A percentile compares a stretch with the other conserved stretches of the same genome.
These are phyloP conservation scores for Rhododendron griersonianum DNA, from an alignment of 148 eudicot species.

Conservation along the genomic window DNA sequence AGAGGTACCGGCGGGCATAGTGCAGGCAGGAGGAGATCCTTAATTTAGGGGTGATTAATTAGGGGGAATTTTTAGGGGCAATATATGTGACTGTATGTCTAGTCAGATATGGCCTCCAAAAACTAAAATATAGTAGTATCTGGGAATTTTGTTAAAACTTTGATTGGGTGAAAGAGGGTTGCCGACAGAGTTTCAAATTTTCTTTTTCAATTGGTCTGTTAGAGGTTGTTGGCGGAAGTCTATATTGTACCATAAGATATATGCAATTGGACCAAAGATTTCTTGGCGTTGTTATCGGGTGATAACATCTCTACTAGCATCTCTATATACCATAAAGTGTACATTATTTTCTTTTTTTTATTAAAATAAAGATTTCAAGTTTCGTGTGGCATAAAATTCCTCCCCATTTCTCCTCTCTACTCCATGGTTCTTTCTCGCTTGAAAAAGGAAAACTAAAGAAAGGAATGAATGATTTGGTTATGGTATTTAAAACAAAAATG, in stretches of 20 bases:
- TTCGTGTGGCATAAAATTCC: neutral
- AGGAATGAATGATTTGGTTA: neutral
- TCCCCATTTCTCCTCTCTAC: neutral
- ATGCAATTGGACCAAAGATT: neutral
- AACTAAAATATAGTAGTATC: neutral
- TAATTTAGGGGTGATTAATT: neutral
- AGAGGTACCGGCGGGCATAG: neutral
- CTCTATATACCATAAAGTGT: neutral
- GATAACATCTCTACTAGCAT: neutral
- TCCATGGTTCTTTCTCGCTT: neutral
- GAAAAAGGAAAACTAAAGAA: neutral
- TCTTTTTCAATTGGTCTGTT: too few species aligned
- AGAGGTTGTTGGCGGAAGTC: too few species aligned
- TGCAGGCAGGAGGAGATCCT: neutral
- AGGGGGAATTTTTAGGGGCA: neutral
- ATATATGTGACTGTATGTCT: neutral
- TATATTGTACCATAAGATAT: too few species aligned
- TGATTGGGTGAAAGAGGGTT: neutral
- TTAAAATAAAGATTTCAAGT: neutral
- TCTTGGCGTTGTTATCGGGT: too few species aligned
- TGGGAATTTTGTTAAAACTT: neutral
- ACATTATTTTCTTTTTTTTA: too few species aligned
- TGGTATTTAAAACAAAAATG: neutral
- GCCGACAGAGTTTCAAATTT: neutral
- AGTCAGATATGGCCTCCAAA: neutral